These are phyloP conservation scores for Rhododendron simsii DNA, from an alignment of 148 eudicot genomes.

Conservation along the genomic window DNA sequence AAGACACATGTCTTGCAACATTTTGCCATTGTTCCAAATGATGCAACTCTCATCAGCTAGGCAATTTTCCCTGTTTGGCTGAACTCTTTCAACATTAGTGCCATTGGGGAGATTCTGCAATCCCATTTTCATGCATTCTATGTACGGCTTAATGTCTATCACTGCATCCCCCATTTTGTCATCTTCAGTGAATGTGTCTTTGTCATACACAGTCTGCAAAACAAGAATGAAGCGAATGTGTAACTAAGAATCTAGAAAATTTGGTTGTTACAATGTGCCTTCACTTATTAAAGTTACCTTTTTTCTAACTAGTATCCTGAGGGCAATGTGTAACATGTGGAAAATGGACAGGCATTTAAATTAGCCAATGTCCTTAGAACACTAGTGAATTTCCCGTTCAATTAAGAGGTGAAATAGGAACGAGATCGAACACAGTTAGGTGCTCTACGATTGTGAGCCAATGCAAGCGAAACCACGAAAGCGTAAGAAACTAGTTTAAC, in stretches of 20 bases:
- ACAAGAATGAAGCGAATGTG: not conserved
- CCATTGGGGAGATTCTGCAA: slow-evolving; percentile 40
- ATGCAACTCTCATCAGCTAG: slow-evolving; percentile 55
- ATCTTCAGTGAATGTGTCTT: slow-evolving; percentile 39
- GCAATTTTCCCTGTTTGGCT: slow-evolving; percentile 48
- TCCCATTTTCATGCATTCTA: slow-evolving; percentile 32
- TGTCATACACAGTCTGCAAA: slow-evolving; percentile 37
- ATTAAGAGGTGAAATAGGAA: not conserved
- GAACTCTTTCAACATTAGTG: slow-evolving; percentile 35
- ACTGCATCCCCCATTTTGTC: slow-evolving; percentile 48
- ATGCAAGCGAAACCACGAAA: not conserved
- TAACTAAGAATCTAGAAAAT: not conserved
- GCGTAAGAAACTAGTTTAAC: not conserved
- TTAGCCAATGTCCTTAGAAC: not conserved
- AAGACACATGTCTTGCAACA: slow-evolving; percentile 57
- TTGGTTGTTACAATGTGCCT: not conserved
- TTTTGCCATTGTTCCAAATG: slow-evolving; percentile 55
- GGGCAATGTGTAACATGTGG: not conserved
- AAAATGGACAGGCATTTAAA: not conserved
- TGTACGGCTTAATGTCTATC: slow-evolving; percentile 28
- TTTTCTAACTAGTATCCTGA: not conserved
- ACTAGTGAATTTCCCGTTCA: not conserved
- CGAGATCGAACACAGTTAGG: not conserved
- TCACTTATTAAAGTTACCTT: not conserved
- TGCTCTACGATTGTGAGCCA: not conserved